Evolutionary conservation across 148 eudicot genomes (phyloP), one percentile per base, ranked within the genome.

Genomic region (Arbutus unedo): DNA sequence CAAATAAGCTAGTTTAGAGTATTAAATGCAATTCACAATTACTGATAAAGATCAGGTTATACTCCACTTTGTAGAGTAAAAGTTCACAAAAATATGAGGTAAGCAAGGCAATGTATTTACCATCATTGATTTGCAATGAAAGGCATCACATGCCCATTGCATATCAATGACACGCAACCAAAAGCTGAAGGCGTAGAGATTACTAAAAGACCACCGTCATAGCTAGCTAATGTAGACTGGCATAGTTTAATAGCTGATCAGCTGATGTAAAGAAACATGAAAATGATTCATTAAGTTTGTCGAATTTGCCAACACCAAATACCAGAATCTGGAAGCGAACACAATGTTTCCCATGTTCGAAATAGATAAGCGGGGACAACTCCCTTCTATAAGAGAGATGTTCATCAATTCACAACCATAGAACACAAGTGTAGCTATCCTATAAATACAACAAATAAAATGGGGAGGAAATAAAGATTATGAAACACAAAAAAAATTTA

Each of bases 1-100:
- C 18, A 84, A 79, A 86, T 23, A 76, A 48, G 56, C 16, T 55
- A 44, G 23, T 53, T 11, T 81, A 68, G 23, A 41, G 19, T 59
- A 53, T 44, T 83, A 23, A 49, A 64, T 18, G 31, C 43, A 74
- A 49, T 50, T 60, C 56, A 49, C 11, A 14, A n/a, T 57, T 14
- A 11, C 55, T 56, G 14, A 48, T 41, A 23, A 45, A 48, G 48
- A 41, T 23, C 16, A 77, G 47, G n/a, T 47, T 11, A 25, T 78
- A 9, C 0, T 78, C 49, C 68, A 77, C 25, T 7, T 18, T 44
- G 25, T 2, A 54, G 16, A 38, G 41, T 38, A 15, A 16, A 16
- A 6, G 8, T 43, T 47, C 48, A 1, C 43, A 66, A 66, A 66
- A 25, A 6, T 25, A 66, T 2, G 0, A 66, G 43, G 31, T 25